These are phyloP conservation scores for Ziziphus jujuba DNA, from an alignment of 306 rosid genomes.

Conservation along the genomic window DNA sequence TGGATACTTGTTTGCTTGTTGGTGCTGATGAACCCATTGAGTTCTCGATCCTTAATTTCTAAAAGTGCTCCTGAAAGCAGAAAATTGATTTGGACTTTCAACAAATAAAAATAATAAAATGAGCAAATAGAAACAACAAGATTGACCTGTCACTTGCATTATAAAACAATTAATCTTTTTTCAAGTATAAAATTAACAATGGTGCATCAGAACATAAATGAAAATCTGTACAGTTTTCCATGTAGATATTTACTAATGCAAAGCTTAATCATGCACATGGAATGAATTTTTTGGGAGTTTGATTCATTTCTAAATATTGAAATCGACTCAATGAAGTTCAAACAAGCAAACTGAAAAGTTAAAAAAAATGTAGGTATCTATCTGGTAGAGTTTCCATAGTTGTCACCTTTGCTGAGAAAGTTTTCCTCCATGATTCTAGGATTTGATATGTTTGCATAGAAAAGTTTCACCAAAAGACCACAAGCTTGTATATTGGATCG, in stretches of 20 bases:
- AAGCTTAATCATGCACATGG: too few species aligned
- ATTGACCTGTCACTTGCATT: too few species aligned
- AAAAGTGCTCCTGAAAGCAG: constrained; percentile 76
- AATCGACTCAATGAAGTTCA: too few species aligned
- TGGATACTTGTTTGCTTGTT: constrained; percentile 83
- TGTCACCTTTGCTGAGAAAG: neutral
- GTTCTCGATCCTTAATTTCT: constrained; percentile 70
- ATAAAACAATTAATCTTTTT: too few species aligned
- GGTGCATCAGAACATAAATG: too few species aligned
- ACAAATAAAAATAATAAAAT: neutral
- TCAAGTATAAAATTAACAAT: too few species aligned
- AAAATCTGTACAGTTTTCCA: too few species aligned
- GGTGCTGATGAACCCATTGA: constrained; percentile 85
- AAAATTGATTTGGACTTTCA: neutral
- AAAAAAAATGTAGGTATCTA: constrained; percentile 24
- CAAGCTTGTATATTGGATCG: constrained; percentile 90
- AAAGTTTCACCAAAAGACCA: constrained; percentile 82
- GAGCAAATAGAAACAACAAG: neutral
- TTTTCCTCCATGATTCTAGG: constrained; percentile 53
- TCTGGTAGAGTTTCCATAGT: constrained; percentile 8
- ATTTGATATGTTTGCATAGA: constrained; percentile 79
- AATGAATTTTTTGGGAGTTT: too few species aligned
- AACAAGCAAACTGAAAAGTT: too few species aligned
- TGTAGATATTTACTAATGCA: too few species aligned
- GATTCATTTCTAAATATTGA: too few species aligned